phyloP scores from a whole-genome alignment of 2,329 filamentous ascomycete species.

The Harringtonia lauricola region DNA sequence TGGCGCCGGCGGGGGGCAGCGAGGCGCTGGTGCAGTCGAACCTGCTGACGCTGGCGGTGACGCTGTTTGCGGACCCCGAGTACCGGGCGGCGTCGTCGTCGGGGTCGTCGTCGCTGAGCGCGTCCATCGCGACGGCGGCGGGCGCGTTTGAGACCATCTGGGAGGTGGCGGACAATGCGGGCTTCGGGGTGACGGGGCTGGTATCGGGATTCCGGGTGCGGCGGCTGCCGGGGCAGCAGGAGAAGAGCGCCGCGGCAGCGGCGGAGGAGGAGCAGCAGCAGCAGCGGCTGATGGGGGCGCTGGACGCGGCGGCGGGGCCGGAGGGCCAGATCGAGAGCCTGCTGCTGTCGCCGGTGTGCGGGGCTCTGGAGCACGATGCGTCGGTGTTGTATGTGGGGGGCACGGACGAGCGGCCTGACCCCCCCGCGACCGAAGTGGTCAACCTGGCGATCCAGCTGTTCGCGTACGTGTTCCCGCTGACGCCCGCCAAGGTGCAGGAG shows the following conservation, averaged over 20 bases:
- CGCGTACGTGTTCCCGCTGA: slow-evolving; percentile 79
- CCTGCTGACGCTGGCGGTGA: slow-evolving; percentile 76
- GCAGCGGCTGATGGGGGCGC: slow-evolving; percentile 18
- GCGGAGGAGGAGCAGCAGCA: slow-evolving; percentile 16
- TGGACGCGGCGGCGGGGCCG: slow-evolving; percentile 43
- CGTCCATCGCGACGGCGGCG: slow-evolving; percentile 82
- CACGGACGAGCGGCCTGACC: slow-evolving; percentile 51
- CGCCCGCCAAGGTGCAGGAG: slow-evolving; percentile 85
- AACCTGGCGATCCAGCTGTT: slow-evolving; percentile 92
- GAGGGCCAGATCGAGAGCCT: slow-evolving; percentile 54
- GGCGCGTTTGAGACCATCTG: slow-evolving; percentile 88
- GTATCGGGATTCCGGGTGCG: slow-evolving; percentile 66
- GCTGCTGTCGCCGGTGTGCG: slow-evolving; percentile 61
- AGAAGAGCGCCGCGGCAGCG: slow-evolving; percentile 27
- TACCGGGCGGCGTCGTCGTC: slow-evolving; percentile 65
- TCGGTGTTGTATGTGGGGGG: slow-evolving; percentile 61
- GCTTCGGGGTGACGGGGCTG: slow-evolving; percentile 84
- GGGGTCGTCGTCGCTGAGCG: slow-evolving; percentile 54
- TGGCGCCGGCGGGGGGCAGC: slow-evolving; percentile 73
- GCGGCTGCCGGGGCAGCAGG: slow-evolving; percentile 58
- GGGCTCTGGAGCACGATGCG: slow-evolving; percentile 82
- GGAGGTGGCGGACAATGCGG: slow-evolving; percentile 90
- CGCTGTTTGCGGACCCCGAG: slow-evolving; percentile 86
- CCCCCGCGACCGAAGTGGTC: slow-evolving; percentile 84
- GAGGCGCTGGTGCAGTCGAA: slow-evolving; percentile 88